These are phyloP conservation scores for Schwanniomyces sp. DNA, from an alignment of 805 yeast genomes.

Conservation along the genomic window DNA sequence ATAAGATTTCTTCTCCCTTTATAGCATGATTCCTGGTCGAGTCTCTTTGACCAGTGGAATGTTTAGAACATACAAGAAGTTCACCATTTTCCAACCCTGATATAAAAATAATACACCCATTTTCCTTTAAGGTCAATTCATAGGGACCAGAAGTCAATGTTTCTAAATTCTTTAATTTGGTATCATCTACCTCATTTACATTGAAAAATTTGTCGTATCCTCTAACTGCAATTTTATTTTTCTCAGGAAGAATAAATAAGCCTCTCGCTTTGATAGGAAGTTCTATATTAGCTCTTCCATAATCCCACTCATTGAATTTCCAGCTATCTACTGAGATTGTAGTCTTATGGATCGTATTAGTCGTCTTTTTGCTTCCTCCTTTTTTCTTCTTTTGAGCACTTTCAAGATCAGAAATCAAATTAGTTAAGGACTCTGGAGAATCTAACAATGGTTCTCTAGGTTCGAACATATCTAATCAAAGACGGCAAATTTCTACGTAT, in stretches of 20 bases:
- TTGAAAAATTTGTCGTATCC: conserved; percentile 97
- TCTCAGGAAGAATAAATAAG: conserved; percentile 52
- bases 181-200: conserved; percentile 58
- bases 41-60: conserved; percentile 72
- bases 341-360: conserved; percentile 8
- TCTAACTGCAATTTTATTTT: conserved; percentile 59
- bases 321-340: conserved; percentile 41
- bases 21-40: conserved; percentile 66
- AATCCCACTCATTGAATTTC: conserved; percentile 93
- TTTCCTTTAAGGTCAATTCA: conserved; percentile 78
- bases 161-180: conserved; percentile 51
- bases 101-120: conserved; percentile 88
- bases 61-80: conserved; percentile 85
- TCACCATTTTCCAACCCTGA: conserved; percentile 77
- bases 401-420: conserved; percentile 19
- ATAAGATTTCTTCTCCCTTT: conserved; percentile 63
- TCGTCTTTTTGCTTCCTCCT: conserved; percentile 20
- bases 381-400: conserved; percentile 13
- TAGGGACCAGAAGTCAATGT: conserved; percentile 69
- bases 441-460: conserved; percentile 6
- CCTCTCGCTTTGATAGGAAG: conserved; percentile 86
- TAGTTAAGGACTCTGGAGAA: conserved; percentile 13
- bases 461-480: neutral
- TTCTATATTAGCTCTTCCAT: conserved; percentile 47
- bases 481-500: no score